Evolutionary conservation across 352 stramenopile species (phyloP).

Genomic region (Peronospora farinosa): DNA sequence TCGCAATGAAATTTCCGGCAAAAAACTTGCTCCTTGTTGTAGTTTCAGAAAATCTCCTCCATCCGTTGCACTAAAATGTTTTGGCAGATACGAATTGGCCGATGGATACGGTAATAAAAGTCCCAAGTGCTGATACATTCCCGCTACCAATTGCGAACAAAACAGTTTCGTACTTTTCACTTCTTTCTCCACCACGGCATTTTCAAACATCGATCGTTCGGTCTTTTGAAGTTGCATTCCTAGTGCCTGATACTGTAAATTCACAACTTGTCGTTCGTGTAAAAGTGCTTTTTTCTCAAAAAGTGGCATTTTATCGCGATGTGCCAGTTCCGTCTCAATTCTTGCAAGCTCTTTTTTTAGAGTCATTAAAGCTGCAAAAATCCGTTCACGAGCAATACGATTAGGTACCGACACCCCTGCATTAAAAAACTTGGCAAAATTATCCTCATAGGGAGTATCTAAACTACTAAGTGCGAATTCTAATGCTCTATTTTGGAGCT

Average conservation of each 20-base stretch:
- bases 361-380: slow-evolving; percentile 61
- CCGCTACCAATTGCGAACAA: slow-evolving; percentile 76
- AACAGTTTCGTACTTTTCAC: slow-evolving; percentile 58
- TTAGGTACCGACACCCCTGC: slow-evolving; percentile 63
- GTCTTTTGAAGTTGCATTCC: slow-evolving; percentile 49
- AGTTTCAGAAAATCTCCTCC: slow-evolving; percentile 65
- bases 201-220: slow-evolving; percentile 80
- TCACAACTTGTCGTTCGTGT: slow-evolving; percentile 39
- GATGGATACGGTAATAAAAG: slow-evolving; percentile 76
- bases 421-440: slow-evolving; percentile 67
- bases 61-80: slow-evolving; percentile 67
- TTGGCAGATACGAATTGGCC: slow-evolving; percentile 81
- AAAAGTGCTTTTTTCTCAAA: slow-evolving; percentile 74
- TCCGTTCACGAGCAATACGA: slow-evolving; percentile 58
- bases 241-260: slow-evolving; percentile 51
- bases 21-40: slow-evolving; percentile 60
- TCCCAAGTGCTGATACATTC: slow-evolving; percentile 74
- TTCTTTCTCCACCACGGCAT: slow-evolving; percentile 46
- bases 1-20: slow-evolving; percentile 68
- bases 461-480: slow-evolving; percentile 57
- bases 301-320: slow-evolving; percentile 58
- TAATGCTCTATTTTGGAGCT: slow-evolving; percentile 51
- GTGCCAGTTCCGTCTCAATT: slow-evolving; percentile 56
- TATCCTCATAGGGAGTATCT: slow-evolving; percentile 75
- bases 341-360: slow-evolving; percentile 59